phyloP scores from a whole-genome alignment of 2,329 filamentous ascomycete genomes.

The Colletotrichum sp. region DNA sequence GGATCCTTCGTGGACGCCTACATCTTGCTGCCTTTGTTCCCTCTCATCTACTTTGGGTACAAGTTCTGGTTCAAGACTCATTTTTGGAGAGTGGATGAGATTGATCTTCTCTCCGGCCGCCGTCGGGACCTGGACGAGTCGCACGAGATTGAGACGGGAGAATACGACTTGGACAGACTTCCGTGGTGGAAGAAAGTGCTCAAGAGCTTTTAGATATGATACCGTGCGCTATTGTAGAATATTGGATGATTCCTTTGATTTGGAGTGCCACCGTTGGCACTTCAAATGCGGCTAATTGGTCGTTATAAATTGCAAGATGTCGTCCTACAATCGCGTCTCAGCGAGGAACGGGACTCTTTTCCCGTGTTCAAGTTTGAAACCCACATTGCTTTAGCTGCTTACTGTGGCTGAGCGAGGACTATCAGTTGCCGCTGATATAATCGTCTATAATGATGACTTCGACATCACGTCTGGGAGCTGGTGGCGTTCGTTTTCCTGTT shows the following conservation, averaged over 20 bases:
- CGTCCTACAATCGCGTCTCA: too few species aligned
- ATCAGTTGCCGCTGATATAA: too few species aligned
- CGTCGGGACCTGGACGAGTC: slow-evolving; percentile 58
- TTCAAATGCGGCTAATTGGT: too few species aligned
- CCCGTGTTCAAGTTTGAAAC: too few species aligned
- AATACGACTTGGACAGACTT: slow-evolving; percentile 22
- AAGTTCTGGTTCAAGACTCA: slow-evolving; percentile 60
- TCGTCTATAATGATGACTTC: too few species aligned
- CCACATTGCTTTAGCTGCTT: too few species aligned
- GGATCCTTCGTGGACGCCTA: slow-evolving; percentile 68
- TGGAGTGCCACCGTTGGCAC: too few species aligned
- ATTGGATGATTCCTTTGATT: background rate
- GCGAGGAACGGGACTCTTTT: too few species aligned
- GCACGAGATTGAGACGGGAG: slow-evolving; percentile 32
- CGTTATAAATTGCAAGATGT: too few species aligned
- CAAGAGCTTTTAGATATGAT: slow-evolving; percentile 39
- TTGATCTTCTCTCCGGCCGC: slow-evolving; percentile 61
- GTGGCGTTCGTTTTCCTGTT: too few species aligned
- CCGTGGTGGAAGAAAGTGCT: slow-evolving; percentile 49
- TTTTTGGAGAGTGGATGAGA: slow-evolving; percentile 52
- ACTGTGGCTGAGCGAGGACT: too few species aligned
- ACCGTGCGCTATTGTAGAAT: background rate
- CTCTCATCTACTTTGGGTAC: slow-evolving; percentile 58
- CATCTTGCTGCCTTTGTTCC: slow-evolving; percentile 64
- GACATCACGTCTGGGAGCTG: too few species aligned